Evolutionary conservation across 2,329 filamentous ascomycete genomes (phyloP).

Genomic region (Septoria petroselini): DNA sequence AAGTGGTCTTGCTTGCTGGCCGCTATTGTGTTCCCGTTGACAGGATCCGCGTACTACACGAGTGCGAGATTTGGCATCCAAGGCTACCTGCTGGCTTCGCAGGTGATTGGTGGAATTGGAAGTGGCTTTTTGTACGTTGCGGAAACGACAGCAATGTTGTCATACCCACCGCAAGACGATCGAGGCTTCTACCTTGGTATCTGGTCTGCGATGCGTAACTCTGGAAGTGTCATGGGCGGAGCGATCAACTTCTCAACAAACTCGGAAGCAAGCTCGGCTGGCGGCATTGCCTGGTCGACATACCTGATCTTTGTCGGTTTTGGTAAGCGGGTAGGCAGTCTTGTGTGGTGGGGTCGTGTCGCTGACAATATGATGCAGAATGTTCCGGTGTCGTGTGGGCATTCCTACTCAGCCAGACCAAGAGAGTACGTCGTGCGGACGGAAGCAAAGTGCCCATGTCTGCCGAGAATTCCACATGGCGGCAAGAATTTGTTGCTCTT

Average conservation of each 20-base stretch:
- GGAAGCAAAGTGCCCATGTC: slow-evolving; percentile 29
- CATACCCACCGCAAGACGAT: slow-evolving; percentile 38
- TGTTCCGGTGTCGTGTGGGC: slow-evolving; percentile 36
- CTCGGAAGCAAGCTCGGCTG: slow-evolving; percentile 21
- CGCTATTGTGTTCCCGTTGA: slow-evolving; percentile 37
- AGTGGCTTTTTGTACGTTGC: slow-evolving; percentile 35
- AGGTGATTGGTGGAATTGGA: slow-evolving; percentile 27
- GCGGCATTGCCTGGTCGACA: slow-evolving; percentile 36
- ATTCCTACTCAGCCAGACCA: slow-evolving; percentile 31
- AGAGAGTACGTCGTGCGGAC: slow-evolving; percentile 31
- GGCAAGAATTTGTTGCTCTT: slow-evolving; percentile 29
- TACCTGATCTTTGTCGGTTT: slow-evolving; percentile 37
- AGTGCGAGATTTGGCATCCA: slow-evolving; percentile 34
- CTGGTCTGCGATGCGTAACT: slow-evolving; percentile 39
- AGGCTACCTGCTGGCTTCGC: slow-evolving; percentile 37
- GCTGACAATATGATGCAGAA: too few relatives aligned
- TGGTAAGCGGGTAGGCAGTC: too few relatives aligned
- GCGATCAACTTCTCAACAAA: slow-evolving; percentile 39
- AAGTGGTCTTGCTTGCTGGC: slow-evolving; percentile 41
- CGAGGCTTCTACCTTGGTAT: slow-evolving; percentile 33
- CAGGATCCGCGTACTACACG: slow-evolving; percentile 39
- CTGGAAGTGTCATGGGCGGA: slow-evolving; percentile 38
- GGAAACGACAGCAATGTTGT: slow-evolving; percentile 41
- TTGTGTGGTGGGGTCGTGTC: too few relatives aligned
- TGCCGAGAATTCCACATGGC: slow-evolving; percentile 15